phyloP scores from a whole-genome alignment of 176 grass and related monocot species.

The Bromus sterilis region DNA sequence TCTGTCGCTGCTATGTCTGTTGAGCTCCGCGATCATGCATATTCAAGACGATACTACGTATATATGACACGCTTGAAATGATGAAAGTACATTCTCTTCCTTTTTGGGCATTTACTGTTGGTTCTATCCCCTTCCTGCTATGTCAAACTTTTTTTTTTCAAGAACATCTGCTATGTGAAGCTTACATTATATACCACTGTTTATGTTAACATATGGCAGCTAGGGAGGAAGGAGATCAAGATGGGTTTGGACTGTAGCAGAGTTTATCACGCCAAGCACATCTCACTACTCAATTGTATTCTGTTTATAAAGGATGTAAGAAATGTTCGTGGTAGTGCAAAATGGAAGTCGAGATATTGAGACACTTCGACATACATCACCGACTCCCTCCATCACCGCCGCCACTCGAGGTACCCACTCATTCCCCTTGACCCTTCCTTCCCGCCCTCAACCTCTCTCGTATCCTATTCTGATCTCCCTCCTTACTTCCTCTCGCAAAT shows the following conservation, averaged over 20 bases:
- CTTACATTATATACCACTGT: not conserved
- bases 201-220: constrained; percentile 41
- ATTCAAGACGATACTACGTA: constrained; percentile 72
- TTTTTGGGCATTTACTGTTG: not conserved
- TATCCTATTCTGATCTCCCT: no score
- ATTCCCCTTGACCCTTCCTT: no score
- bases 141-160: constrained; percentile 4
- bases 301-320: constrained; percentile 70
- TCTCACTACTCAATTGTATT: constrained; percentile 69
- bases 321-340: constrained; percentile 65
- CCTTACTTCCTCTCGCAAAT: no score
- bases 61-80: constrained; percentile 80
- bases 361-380: no score
- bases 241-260: constrained; percentile 75
- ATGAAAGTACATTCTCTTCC: constrained; percentile 49
- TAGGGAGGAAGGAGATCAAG: constrained; percentile 55
- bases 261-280: no score
- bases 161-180: no score
- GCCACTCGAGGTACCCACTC: no score
- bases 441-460: no score
- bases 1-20: constrained; percentile 93
- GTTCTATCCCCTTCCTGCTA: not conserved
- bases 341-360: constrained; percentile 86
- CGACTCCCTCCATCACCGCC: not conserved
- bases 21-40: constrained; percentile 70